Percentiles rank a stretch among this genome's conserved stretches.
Conservation (phyloP, 192 early-diverging fungal genomes). For the Backusella tarrabulga region DNA sequence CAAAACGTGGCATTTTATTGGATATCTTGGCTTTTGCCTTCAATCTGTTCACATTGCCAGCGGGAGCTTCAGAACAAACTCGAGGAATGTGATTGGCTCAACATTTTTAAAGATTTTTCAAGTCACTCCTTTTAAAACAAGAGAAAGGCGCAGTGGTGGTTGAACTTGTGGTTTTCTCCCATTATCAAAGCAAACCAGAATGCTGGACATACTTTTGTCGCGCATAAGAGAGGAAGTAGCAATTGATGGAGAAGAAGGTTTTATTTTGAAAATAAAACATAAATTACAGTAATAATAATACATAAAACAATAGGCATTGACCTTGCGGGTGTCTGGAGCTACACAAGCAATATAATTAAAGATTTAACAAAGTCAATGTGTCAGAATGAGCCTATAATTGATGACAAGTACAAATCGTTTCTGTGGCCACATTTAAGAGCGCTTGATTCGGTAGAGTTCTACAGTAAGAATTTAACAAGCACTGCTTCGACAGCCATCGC, state of each 20-base stretch:
- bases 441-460: background rate
- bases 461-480: background rate
- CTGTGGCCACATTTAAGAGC: slow-evolving; percentile 8
- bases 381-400: background rate
- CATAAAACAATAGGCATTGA: background rate
- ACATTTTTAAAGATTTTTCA: background rate
- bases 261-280: background rate
- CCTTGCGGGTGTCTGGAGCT: slow-evolving; percentile 2
- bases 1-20: no score
- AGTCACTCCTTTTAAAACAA: background rate
- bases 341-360: background rate
- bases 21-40: no score
- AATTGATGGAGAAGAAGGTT: slow-evolving; percentile 22
- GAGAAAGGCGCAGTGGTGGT: background rate
- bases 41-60: no score
- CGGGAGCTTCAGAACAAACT: background rate
- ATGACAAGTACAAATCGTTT: slow-evolving; percentile 19
- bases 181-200: background rate
- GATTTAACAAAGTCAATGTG: background rate
- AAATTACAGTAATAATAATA: background rate
- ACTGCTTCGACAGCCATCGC: background rate
- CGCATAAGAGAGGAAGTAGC: slow-evolving; percentile 26
- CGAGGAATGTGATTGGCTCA: background rate
- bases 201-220: slow-evolving; percentile 22
- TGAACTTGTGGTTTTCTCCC: background rate